Evolutionary conservation across 306 rosid genomes (phyloP).

Genomic region (Urtica urens): DNA sequence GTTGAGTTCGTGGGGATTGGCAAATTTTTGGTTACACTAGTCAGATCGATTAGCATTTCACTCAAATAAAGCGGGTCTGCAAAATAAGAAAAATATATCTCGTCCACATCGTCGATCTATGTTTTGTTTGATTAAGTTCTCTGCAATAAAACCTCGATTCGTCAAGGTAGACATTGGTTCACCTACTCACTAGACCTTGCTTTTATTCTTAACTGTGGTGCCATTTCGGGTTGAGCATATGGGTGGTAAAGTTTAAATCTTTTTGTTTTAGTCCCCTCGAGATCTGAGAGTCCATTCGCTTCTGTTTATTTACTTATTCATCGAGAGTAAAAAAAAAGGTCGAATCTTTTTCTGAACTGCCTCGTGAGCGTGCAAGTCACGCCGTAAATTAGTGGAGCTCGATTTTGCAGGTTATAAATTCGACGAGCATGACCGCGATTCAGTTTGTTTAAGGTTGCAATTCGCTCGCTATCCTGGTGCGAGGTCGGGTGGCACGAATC

Average conservation of each 20-base stretch:
- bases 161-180: too few relatives aligned
- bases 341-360: conserved; percentile 36
- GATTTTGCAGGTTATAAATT: conserved; percentile 99
- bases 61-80: too few relatives aligned
- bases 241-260: conserved; percentile 16
- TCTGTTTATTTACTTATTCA: conserved; percentile 14
- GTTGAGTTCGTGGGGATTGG: conserved; percentile 5
- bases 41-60: conserved; percentile 1
- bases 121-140: too few relatives aligned
- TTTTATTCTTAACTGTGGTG: conserved; percentile 5
- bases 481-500: conserved; percentile 90
- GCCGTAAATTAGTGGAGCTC: conserved; percentile 62
- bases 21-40: not conserved
- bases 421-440: conserved; percentile 90
- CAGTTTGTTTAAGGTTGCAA: conserved; percentile 87
- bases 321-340: conserved; percentile 31
- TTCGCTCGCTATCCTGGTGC: conserved; percentile 99
- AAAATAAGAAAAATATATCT: too few relatives aligned
- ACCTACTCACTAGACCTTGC: conserved; percentile 5
- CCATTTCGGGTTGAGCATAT: conserved; percentile 14
- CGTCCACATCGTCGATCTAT: too few relatives aligned
- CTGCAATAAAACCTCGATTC: too few relatives aligned
- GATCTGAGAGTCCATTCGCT: conserved; percentile 29
- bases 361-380: conserved; percentile 33
- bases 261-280: conserved; percentile 14